Conservation (phyloP, 2,329 filamentous ascomycete species). For the Neonectria coccinea region DNA sequence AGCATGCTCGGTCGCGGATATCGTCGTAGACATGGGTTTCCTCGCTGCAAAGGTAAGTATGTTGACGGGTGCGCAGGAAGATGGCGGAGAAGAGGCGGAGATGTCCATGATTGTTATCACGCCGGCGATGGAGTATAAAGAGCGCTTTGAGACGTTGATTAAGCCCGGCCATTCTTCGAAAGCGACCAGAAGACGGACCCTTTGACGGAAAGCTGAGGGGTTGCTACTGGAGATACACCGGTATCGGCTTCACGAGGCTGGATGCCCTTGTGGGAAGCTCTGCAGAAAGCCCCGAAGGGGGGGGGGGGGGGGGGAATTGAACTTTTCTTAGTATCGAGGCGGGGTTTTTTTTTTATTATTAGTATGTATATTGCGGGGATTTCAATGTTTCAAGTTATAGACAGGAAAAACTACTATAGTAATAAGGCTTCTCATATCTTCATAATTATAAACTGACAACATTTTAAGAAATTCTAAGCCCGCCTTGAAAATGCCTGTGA, state of each 20-base stretch:
- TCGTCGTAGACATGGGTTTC: neutral
- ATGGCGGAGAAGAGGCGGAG: neutral
- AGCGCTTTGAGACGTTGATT: neutral
- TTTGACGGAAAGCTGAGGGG: too few species aligned
- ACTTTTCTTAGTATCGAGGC: too few species aligned
- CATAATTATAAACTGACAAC: slow-evolving; percentile 17
- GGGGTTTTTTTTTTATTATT: too few species aligned
- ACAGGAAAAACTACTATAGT: neutral
- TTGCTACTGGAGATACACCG: neutral
- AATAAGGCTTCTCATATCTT: slow-evolving; percentile 32
- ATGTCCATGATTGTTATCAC: neutral
- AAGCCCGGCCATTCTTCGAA: neutral
- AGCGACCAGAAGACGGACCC: neutral
- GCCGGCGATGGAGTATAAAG: neutral
- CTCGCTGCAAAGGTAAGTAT: neutral
- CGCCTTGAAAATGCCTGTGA: slow-evolving; percentile 52
- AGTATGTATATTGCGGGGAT: too few species aligned
- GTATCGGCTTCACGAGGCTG: neutral
- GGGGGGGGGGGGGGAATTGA: neutral
- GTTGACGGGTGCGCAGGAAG: neutral
- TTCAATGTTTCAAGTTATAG: neutral
- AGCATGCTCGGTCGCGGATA: neutral
- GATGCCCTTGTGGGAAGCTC: neutral
- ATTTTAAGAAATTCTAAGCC: slow-evolving; percentile 15
- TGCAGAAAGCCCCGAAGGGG: neutral